Conservation (phyloP, 2,329 filamentous ascomycete species). For the Penicillium olsonii region DNA sequence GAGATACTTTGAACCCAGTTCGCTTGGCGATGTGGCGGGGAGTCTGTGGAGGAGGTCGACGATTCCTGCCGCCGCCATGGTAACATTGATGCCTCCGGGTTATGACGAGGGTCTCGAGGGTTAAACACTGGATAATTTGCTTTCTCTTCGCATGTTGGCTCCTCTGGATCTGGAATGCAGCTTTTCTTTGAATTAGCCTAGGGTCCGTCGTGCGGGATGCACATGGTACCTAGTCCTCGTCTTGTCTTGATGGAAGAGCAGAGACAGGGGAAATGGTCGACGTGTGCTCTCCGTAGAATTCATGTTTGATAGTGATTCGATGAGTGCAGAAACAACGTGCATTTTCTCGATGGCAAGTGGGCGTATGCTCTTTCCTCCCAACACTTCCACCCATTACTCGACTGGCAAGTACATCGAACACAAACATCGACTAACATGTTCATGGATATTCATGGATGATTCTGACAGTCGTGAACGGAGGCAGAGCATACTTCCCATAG, state of each 20-base stretch:
- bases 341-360: too few species aligned
- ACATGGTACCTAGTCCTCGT: constrained; percentile 27
- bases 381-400: too few species aligned
- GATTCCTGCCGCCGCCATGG: constrained; percentile 15
- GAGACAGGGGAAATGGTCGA: constrained; percentile 22
- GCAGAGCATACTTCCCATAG: too few species aligned
- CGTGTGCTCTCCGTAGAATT: constrained; percentile 8
- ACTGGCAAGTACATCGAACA: too few species aligned
- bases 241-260: constrained; percentile 19
- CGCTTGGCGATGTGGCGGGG: constrained; percentile 16
- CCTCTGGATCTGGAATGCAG: not conserved
- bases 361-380: too few species aligned
- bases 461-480: too few species aligned
- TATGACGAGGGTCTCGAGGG: constrained; percentile 38
- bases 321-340: not conserved
- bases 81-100: constrained; percentile 22
- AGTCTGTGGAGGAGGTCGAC: constrained; percentile 13
- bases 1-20: constrained; percentile 31
- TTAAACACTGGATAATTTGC: constrained; percentile 40
- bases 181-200: constrained; percentile 1
- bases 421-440: too few species aligned
- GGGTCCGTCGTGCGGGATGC: not conserved
- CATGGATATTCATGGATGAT: too few species aligned
- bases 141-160: constrained; percentile 34
- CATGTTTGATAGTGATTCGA: not conserved